These are phyloP conservation scores for Cystobasidium slooffiae DNA, from an alignment of 1,284 basidiomycete species.

Conservation along the genomic window DNA sequence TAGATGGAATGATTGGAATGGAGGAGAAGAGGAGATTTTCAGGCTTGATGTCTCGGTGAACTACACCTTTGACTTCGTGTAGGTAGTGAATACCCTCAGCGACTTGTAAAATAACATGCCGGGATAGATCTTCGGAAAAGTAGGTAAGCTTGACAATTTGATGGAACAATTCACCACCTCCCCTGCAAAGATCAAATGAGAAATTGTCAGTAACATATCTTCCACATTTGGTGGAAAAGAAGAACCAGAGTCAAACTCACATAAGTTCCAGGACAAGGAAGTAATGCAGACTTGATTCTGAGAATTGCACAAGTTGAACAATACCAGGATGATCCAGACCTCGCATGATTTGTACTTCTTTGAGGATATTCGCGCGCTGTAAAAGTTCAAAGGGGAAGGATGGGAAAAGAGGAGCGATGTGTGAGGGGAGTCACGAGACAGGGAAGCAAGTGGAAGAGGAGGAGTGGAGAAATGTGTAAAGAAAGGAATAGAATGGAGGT, in stretches of 20 bases:
- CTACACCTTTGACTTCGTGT: conserved; percentile 96
- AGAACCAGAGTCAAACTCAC: conserved; percentile 55
- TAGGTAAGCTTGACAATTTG: conserved; percentile 99
- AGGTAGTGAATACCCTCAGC: conserved; percentile 93
- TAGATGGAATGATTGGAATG: conserved; percentile 90
- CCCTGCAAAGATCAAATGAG: conserved; percentile 70
- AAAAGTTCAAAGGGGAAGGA: conserved; percentile 39
- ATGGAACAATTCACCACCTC: conserved; percentile 97
- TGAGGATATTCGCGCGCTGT: conserved; percentile 96
- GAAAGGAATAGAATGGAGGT: conserved; percentile 48
- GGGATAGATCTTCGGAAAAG: conserved; percentile 90
- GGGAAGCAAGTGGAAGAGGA: conserved; percentile 44
- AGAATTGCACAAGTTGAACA: conserved; percentile 85
- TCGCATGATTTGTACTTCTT: conserved; percentile 99
- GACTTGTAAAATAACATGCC: conserved; percentile 97
- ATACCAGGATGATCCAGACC: conserved; percentile 87
- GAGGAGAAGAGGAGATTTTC: conserved; percentile 95
- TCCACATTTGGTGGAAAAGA: too few species aligned
- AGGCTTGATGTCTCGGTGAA: conserved; percentile 94
- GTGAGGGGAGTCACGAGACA: conserved; percentile 41
- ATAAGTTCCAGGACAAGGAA: conserved; percentile 85
- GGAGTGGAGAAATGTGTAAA: conserved; percentile 18
- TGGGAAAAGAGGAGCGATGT: conserved; percentile 31
- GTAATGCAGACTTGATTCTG: conserved; percentile 90
- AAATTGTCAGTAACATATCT: conserved; percentile 24